A percentile compares a stretch with the other conserved stretches of the same genome.
phyloP scores from a whole-genome alignment of 192 early-diverging fungal species.

The Allomyces macrogynus region DNA sequence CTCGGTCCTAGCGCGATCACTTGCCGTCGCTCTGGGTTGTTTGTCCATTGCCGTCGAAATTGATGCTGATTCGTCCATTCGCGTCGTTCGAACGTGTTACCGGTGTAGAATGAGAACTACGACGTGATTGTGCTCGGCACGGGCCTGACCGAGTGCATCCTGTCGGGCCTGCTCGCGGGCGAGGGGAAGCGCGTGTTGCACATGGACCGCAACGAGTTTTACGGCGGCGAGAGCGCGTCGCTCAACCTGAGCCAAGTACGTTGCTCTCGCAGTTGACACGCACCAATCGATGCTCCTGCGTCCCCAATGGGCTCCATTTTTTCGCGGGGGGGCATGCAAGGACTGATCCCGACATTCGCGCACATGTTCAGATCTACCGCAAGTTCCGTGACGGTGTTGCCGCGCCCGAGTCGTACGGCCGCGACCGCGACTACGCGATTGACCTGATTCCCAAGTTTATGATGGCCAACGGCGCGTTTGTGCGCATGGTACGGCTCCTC shows the following conservation, averaged over 20 bases:
- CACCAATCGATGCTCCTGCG: too few species aligned
- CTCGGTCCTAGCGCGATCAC: too few species aligned
- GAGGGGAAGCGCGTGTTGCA: slow-evolving; percentile 86
- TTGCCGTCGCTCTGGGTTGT: too few species aligned
- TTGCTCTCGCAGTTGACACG: slow-evolving; percentile 3
- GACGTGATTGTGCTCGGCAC: slow-evolving; percentile 78
- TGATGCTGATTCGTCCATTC: too few species aligned
- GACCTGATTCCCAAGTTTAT: slow-evolving; percentile 99
- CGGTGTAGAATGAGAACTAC: slow-evolving; percentile 58
- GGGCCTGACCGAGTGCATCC: slow-evolving; percentile 74
- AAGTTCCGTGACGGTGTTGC: slow-evolving; percentile 37
- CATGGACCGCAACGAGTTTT: slow-evolving; percentile 90
- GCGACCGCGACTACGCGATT: slow-evolving; percentile 82
- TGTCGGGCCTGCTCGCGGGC: slow-evolving; percentile 66
- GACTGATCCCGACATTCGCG: background rate
- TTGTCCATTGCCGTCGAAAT: too few species aligned
- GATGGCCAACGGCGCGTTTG: slow-evolving; percentile 96
- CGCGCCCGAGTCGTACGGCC: slow-evolving; percentile 31
- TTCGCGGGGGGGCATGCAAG: too few species aligned
- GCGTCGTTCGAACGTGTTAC: too few species aligned
- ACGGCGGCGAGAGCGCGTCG: slow-evolving; percentile 87
- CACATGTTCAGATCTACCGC: slow-evolving; percentile 32
- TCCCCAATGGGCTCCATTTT: background rate
- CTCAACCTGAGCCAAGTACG: slow-evolving; percentile 86
- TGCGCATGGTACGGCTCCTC: slow-evolving; percentile 36